These are phyloP conservation scores for Fusarium sp. DNA, from an alignment of 2,329 filamentous ascomycete genomes.

Conservation along the genomic window DNA sequence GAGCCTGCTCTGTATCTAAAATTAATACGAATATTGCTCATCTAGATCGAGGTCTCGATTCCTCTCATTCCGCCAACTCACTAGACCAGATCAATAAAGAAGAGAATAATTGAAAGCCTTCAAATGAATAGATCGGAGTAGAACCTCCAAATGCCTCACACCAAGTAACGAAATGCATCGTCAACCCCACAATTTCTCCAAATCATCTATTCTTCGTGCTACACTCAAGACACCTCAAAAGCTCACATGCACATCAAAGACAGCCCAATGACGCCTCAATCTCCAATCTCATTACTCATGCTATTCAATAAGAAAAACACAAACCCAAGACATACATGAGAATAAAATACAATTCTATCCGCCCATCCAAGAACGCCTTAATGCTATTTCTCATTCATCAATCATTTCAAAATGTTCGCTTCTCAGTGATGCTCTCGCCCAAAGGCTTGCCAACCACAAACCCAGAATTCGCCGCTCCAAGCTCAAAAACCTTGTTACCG, in stretches of 20 bases:
- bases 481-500: conserved; percentile 77
- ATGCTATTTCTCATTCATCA: conserved; percentile 12
- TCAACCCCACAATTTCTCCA: conserved; percentile 31
- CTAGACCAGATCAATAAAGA: background rate
- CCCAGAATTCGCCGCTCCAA: conserved; percentile 63
- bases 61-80: no score
- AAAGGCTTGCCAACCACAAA: conserved; percentile 60
- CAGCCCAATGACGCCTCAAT: conserved; percentile 27
- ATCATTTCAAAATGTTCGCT: conserved; percentile 49
- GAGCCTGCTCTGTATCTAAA: background rate
- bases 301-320: background rate
- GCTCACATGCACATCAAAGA: conserved; percentile 6
- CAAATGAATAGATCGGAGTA: background rate
- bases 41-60: background rate
- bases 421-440: conserved; percentile 69
- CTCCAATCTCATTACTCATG: conserved; percentile 20
- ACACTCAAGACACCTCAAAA: background rate
- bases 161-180: conserved; percentile 5
- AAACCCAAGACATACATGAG: background rate
- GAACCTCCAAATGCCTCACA: conserved; percentile 21
- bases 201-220: conserved; percentile 15
- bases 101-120: no score
- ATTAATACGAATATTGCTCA: rapidly evolving
- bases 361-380: conserved; percentile 1
- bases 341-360: background rate